Evolutionary conservation across 1,139 yeast genomes (phyloP).

Genomic region (Taphrina flavorubra): DNA sequence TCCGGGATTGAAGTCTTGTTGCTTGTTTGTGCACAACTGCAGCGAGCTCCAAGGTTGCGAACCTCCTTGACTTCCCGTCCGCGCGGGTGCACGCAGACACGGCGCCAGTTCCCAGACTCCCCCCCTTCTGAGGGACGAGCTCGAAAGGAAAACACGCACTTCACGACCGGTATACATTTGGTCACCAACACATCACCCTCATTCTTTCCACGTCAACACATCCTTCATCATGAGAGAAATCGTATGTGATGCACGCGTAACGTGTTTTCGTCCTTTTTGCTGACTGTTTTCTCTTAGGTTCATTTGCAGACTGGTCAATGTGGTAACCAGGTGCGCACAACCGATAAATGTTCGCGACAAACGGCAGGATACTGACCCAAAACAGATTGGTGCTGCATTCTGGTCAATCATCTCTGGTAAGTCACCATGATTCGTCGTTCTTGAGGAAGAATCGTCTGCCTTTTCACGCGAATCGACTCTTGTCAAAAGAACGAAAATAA

Average conservation of each 20-base stretch:
- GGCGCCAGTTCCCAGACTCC: slow-evolving; percentile 16
- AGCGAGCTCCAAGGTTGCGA: too few relatives aligned
- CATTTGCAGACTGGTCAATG: slow-evolving; percentile 98
- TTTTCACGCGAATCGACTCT: slow-evolving; percentile 8
- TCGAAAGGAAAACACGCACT: slow-evolving; percentile 21
- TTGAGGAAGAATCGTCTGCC: slow-evolving; percentile 6
- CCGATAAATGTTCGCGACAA: slow-evolving; percentile 12
- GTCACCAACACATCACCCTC: slow-evolving; percentile 16
- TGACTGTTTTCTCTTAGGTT: slow-evolving; percentile 50
- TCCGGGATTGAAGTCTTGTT: not conserved
- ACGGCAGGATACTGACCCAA: not conserved
- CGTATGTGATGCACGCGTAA: slow-evolving; percentile 17
- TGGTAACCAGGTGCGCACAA: slow-evolving; percentile 83
- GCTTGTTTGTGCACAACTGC: slow-evolving; percentile 1
- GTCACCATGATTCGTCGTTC: not conserved
- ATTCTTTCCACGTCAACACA: slow-evolving; percentile 23
- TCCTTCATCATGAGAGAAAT: slow-evolving; percentile 40
- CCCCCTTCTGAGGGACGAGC: not conserved
- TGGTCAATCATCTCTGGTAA: slow-evolving; percentile 54
- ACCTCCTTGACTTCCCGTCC: slow-evolving; percentile 16
- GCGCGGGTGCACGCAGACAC: not conserved
- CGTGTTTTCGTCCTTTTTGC: not conserved
- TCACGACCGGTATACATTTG: not conserved
- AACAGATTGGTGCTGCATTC: slow-evolving; percentile 75
- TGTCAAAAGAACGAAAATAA: slow-evolving; percentile 64